phyloP scores from a whole-genome alignment of 2,329 filamentous ascomycete genomes.

The Daldinia sp. region DNA sequence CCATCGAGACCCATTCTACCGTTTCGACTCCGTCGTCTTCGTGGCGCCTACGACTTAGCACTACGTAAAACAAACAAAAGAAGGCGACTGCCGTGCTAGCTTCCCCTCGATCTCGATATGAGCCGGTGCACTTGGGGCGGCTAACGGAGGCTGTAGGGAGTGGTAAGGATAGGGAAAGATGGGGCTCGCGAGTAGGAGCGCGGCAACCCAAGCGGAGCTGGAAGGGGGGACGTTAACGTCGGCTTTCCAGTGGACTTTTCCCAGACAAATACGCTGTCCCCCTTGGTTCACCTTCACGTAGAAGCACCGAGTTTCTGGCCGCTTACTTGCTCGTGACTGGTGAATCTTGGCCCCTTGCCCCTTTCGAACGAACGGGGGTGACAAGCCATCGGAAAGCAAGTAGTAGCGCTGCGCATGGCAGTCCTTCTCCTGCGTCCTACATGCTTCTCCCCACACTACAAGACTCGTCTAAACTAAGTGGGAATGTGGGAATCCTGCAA shows the following conservation, averaged over 20 bases:
- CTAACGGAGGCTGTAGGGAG: slow-evolving; percentile 35
- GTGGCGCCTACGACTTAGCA: slow-evolving; percentile 16
- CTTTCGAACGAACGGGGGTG: slow-evolving; percentile 33
- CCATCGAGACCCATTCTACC: slow-evolving; percentile 36
- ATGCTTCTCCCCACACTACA: slow-evolving; percentile 28
- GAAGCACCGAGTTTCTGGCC: slow-evolving; percentile 39
- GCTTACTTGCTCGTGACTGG: slow-evolving; percentile 36
- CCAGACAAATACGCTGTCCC: slow-evolving; percentile 18
- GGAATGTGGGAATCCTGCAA: slow-evolving; percentile 22
- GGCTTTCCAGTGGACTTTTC: slow-evolving; percentile 17
- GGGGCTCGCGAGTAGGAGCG: slow-evolving; percentile 33
- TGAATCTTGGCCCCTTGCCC: slow-evolving; percentile 26
- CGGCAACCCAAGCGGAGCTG: slow-evolving; percentile 34
- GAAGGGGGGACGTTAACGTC: slow-evolving; percentile 18
- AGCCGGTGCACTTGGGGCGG: slow-evolving; percentile 37
- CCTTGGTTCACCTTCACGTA: slow-evolving; percentile 25
- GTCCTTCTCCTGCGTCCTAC: slow-evolving; percentile 23
- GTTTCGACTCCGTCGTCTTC: slow-evolving; percentile 40
- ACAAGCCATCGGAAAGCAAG: slow-evolving; percentile 36
- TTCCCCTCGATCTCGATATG: slow-evolving; percentile 44
- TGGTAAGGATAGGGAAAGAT: slow-evolving; percentile 32
- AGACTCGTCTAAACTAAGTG: slow-evolving; percentile 12
- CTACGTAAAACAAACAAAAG: slow-evolving; percentile 31
- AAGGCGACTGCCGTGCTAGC: slow-evolving; percentile 42
- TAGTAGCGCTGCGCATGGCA: slow-evolving; percentile 25